phyloP scores from a whole-genome alignment of 305 asterid species.

The Fraxinus ornus region DNA sequence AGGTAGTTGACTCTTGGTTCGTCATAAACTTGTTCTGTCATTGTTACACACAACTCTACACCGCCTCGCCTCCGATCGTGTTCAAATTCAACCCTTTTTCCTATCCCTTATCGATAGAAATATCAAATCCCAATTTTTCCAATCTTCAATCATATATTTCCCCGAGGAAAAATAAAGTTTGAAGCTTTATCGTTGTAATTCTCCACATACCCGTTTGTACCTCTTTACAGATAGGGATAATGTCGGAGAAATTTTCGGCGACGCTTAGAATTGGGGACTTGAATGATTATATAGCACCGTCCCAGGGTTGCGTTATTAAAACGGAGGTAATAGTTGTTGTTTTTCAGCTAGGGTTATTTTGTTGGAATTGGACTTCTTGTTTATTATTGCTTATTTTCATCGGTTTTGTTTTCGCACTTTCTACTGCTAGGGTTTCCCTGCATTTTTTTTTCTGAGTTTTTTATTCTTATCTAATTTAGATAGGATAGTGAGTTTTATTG shows the following conservation, averaged over 20 bases:
- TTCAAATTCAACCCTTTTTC: background rate
- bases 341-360: constrained; percentile 1
- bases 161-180: background rate
- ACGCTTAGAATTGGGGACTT: constrained; percentile 84
- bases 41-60: constrained; percentile 1
- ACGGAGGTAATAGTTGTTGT: constrained; percentile 40
- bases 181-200: background rate
- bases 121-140: constrained; percentile 18
- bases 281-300: constrained; percentile 94
- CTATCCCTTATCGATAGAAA: background rate
- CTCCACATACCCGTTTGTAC: background rate
- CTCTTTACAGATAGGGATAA: constrained; percentile 9
- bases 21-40: constrained; percentile 1
- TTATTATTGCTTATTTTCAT: background rate
- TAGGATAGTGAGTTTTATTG: background rate
- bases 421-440: no score
- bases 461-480: background rate
- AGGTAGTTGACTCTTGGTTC: no score
- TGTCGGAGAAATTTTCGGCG: constrained; percentile 89
- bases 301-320: constrained; percentile 88
- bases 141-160: background rate
- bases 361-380: constrained; percentile 1
- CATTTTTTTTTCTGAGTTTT: background rate
- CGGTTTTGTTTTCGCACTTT: background rate
- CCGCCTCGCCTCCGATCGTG: background rate